Conservation (phyloP, 768 basidiomycete species). For the Gyrodon lividus region DNA sequence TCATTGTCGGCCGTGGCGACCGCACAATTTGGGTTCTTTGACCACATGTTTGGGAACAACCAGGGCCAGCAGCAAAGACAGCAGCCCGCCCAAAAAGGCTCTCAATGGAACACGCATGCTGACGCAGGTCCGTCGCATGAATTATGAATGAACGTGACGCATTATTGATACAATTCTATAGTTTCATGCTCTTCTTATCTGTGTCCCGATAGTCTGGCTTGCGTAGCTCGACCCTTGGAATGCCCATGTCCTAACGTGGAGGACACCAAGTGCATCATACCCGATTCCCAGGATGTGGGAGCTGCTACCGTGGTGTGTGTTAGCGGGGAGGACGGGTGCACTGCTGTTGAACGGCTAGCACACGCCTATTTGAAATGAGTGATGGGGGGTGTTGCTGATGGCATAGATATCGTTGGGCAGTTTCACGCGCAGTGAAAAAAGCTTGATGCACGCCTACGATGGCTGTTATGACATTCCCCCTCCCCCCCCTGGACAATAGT, state of each 20-base stretch:
- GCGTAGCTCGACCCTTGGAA: constrained; percentile 49
- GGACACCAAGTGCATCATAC: constrained; percentile 75
- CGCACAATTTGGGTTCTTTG: constrained; percentile 80
- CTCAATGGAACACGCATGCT: constrained; percentile 65
- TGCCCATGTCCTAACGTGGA: constrained; percentile 79
- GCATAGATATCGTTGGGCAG: too few species aligned
- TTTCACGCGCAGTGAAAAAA: too few species aligned
- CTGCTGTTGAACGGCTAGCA: constrained; percentile 54
- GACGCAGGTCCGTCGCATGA: constrained; percentile 54
- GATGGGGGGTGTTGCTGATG: neutral
- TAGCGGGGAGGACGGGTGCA: constrained; percentile 63
- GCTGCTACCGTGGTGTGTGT: constrained; percentile 69
- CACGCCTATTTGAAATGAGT: constrained; percentile 11
- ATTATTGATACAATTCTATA: constrained; percentile 27
- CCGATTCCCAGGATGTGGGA: constrained; percentile 51
- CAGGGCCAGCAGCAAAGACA: constrained; percentile 56
- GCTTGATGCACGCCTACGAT: too few species aligned
- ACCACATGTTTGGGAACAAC: constrained; percentile 65
- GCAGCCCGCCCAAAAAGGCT: constrained; percentile 42
- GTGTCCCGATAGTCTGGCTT: constrained; percentile 73
- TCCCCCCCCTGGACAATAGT: too few species aligned
- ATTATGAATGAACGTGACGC: neutral
- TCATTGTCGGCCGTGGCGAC: constrained; percentile 35
- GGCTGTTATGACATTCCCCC: too few species aligned
- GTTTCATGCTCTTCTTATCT: constrained; percentile 74